Evolutionary conservation across 495 filamentous ascomycete species (phyloP), one percentile per base, ranked within the genome.

Genomic region (Aspergillus incahuasiensis): DNA sequence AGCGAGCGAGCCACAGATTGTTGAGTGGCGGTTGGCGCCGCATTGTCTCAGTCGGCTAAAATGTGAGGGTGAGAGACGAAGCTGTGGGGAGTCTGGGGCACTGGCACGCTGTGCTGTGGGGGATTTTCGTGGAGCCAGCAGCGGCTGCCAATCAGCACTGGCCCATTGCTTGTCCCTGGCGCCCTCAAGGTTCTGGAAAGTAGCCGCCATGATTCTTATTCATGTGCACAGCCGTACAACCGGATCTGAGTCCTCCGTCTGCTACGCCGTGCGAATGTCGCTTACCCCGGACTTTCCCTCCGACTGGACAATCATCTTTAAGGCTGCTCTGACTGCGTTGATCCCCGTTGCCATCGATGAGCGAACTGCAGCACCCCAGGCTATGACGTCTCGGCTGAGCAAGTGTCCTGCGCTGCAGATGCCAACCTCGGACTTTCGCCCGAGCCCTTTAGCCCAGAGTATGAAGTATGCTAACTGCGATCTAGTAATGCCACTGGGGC

Each of bases 101-200:
- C n/a, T n/a, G n/a, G 50, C 55, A 55, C 25, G 3, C 25, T 8
- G 3, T 3, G 12, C 35, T 61, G 62, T 64, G 62, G 62, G 62
- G 62, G 62, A 61, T 63, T 63, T 63, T 54, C 61, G 52, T 60
- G 55, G 61, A 54, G 54, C 61, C 61, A 39, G 32, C 9, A 35
- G 12, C 8, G 8, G 13, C 12, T 11, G 32, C 32, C 32, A 35
- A 35, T 35, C 32, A 35, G 32, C 8, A 2, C 32, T 11, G 6
- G 5, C 4, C 9, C 32, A 35, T 16, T 9, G 38, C 16, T 16
- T 18, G 38, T 40, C 38, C 38, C 38, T 40, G 38, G n/a, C 38
- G 43, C 21, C 1, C 41, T 20, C 13, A 22, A 30, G 21, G 41
- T 28, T 46, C 43, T 46, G 43, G 43, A 46, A 46, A 46, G 22